Base-by-base conservation (phyloP, 768 basidiomycete genomes). In the Leccinum boreale region DNA sequence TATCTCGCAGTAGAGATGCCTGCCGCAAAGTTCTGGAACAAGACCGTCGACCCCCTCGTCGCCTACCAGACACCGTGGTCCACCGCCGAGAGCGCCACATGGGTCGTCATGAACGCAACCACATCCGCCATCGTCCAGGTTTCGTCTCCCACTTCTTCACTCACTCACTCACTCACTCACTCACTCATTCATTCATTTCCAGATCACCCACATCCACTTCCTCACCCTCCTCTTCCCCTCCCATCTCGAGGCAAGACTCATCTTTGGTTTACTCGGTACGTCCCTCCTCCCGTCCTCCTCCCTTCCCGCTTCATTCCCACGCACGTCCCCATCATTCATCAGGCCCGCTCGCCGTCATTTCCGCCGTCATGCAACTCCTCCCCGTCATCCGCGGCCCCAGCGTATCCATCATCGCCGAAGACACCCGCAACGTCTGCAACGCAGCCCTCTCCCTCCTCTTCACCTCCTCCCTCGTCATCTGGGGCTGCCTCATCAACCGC, bases 121-220 rank as follows among this genome's bases (percentile, higher is more conserved):
- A 89, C 89, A 2, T 89, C 89, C 1, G 89, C 85, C 10, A 74
- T 95, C 49, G 90, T 93, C 17, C 94, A 97, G 81, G 95, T 36
- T 92, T 58, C 56, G 83, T 75, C 21, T 12, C 21, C 23, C 35
- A 4, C 28, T 95, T 6, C 81, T 98, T 31, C 29, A 31, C 29
- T 31, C 29, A 31, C 29, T 11, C 29, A 10, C 29, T 10, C 8
- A 28, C 45, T 23, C 12, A 24, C 46, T 24, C 46, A 24, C 23
- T 24, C 23, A 26, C 0, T 26, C 8, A 8, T 28, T 28, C 46
- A 4, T 0, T 17, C n/a, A 28, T 28, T 28, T 28, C 5, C 15
- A 98, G 93, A 89, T 94, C 51, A 96, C 97, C 0, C 95, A 98
- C 70, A 97, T 99, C 51, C 97, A 98, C 72, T 98, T 98, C 73